These are phyloP conservation scores for Claviceps sp. DNA, from an alignment of 2,329 filamentous ascomycete genomes.

Conservation along the genomic window DNA sequence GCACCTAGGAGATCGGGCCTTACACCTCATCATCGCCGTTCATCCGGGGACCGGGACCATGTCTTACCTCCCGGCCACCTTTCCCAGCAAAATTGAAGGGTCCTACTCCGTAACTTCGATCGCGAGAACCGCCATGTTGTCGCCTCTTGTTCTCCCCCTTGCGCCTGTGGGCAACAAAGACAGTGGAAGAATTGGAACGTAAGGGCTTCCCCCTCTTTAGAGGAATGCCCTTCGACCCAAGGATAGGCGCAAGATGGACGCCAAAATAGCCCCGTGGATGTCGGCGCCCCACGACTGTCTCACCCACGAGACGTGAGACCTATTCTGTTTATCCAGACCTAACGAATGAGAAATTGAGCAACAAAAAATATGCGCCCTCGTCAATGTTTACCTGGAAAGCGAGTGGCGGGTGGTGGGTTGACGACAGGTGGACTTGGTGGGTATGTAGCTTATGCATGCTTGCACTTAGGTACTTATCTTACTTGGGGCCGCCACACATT, in stretches of 20 bases:
- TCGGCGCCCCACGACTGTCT: constrained; percentile 8
- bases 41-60: background rate
- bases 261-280: constrained; percentile 1
- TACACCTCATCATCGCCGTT: background rate
- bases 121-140: background rate
- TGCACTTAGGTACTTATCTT: background rate
- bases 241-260: constrained; percentile 1
- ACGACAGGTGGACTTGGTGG: background rate
- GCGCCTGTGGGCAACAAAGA: background rate
- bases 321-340: background rate
- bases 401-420: background rate
- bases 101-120: background rate
- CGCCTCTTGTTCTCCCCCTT: background rate
- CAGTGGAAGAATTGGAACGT: background rate
- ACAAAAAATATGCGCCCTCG: background rate
- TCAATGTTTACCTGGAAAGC: background rate
- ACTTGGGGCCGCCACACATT: background rate
- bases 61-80: constrained; percentile 1
- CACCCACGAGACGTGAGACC: background rate
- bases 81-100: background rate
- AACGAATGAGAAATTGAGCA: background rate
- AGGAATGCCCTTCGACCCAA: constrained; percentile 7
- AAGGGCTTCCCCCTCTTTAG: constrained; percentile 2
- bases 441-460: background rate
- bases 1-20: background rate